A percentile compares a stretch with the other conserved stretches of the same genome.
Conservation (phyloP, 495 filamentous ascomycete species). For the Aspergillus sclerotiicarbonarius region DNA sequence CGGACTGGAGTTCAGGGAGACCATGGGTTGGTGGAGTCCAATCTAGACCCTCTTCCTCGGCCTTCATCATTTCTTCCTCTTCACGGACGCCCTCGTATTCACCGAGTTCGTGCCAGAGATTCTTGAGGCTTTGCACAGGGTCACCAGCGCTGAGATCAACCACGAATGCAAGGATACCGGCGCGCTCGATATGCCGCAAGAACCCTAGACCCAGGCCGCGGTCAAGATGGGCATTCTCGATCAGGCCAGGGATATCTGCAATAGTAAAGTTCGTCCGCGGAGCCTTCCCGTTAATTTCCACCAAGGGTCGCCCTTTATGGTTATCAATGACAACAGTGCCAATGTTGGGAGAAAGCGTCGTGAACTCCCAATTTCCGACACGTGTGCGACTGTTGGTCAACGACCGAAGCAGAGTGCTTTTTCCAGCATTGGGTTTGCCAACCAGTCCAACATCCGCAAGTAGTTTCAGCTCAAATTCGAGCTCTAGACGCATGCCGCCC, state of each 20-base stretch:
- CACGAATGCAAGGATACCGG: slow-evolving; percentile 89
- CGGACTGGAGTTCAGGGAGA: slow-evolving; percentile 24
- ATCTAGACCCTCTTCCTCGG: slow-evolving; percentile 44
- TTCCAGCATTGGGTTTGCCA: slow-evolving; percentile 93
- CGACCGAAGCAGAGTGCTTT: slow-evolving; percentile 86
- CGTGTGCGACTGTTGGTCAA: slow-evolving; percentile 82
- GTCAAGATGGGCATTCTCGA: slow-evolving; percentile 88
- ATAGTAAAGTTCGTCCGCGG: slow-evolving; percentile 79
- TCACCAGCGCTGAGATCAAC: slow-evolving; percentile 79
- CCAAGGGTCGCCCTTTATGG: slow-evolving; percentile 63
- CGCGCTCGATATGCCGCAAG: slow-evolving; percentile 89
- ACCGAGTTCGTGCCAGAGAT: slow-evolving; percentile 84
- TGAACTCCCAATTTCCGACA: slow-evolving; percentile 95
- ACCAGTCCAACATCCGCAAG: slow-evolving; percentile 94
- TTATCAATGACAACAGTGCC: slow-evolving; percentile 92
- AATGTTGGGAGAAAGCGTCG: slow-evolving; percentile 89
- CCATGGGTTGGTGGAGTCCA: slow-evolving; percentile 22
- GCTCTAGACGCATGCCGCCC: slow-evolving; percentile 66
- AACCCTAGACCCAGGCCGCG: slow-evolving; percentile 90
- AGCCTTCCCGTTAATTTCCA: slow-evolving; percentile 36
- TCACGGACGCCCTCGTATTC: slow-evolving; percentile 76
- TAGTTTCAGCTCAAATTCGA: slow-evolving; percentile 91
- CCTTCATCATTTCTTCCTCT: slow-evolving; percentile 49
- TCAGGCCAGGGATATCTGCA: slow-evolving; percentile 91
- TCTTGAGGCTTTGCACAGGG: slow-evolving; percentile 72